Base-by-base conservation (phyloP, 129 eudicot species). In the Pulicaria dysenterica region DNA sequence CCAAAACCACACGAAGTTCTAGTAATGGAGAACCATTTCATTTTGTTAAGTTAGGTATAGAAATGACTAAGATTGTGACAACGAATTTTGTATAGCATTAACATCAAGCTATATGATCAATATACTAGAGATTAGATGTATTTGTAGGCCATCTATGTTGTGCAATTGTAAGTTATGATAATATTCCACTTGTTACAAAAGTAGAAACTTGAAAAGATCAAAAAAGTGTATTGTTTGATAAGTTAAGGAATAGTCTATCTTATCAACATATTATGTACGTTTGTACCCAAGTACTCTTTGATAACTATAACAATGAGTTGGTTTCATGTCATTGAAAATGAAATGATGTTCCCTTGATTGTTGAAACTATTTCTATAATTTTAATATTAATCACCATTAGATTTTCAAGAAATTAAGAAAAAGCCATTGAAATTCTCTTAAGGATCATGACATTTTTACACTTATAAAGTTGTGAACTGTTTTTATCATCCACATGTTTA, bases 41-140 rank as follows among this genome's bases (percentile, higher is more conserved):
- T 61, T 61, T 60, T 51, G 13, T 69, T 7, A 77, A 62, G 82
- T 77, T 77, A 70, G 82, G 82, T 61, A 77, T 24, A 48, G 82
- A 77, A 51, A 51, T 38, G 82, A 77, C 82, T 61, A 70, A 45
- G 77, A 70, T 62, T 62, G 15, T 73, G 60, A 49, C 78, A 38
- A 49, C 0, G 6, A 41, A n/a, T 61, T 14, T 5, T 44, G 50
- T 47, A 49, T 37, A 36, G 69, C 58, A 58, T 46, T 43, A 44
- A 68, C 47, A 37, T 58, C 42, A 16, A 46, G 67, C 42, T 57
- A 68, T 58, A 42, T 54, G 67, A 55, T 55, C 38, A 48, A 37
- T 75, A 41, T 64, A 36, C 54, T 43, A 45, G 16, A 15, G 6
- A 5, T 12, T 16, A n/a, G 34, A 67, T 12, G 60, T 4, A 57